These are phyloP conservation scores for Penicillium sp. DNA, from an alignment of 2,329 filamentous ascomycete genomes.

Conservation along the genomic window DNA sequence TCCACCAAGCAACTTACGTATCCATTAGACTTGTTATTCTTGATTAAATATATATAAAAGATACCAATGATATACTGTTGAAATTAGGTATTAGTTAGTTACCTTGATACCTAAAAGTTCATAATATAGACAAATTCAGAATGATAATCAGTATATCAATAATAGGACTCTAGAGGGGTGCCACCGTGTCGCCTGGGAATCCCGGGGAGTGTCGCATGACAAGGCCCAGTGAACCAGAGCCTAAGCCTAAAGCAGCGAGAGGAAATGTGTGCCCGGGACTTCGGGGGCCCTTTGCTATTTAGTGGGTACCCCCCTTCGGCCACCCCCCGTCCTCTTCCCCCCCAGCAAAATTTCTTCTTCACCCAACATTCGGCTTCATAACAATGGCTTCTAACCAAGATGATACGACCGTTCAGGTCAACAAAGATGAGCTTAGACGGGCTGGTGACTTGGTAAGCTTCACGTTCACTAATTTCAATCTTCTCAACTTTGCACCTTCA, in stretches of 20 bases:
- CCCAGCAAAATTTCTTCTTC: constrained; percentile 20
- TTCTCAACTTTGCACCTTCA: constrained; percentile 10
- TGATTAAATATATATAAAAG: background rate
- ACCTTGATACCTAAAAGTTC: background rate
- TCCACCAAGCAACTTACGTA: background rate
- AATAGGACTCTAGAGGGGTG: background rate
- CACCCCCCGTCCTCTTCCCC: constrained; percentile 18
- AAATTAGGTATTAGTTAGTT: background rate
- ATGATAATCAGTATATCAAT: background rate
- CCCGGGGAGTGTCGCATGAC: constrained; percentile 1
- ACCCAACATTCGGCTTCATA: constrained; percentile 32
- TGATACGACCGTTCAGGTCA: constrained; percentile 41
- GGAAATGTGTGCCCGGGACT: constrained; percentile 7
- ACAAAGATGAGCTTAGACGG: constrained; percentile 73
- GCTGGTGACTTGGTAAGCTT: constrained; percentile 77
- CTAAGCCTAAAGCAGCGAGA: constrained; percentile 29
- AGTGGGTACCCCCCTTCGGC: constrained; percentile 18
- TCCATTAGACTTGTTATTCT: background rate
- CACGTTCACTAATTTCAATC: constrained; percentile 8
- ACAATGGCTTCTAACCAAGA: constrained; percentile 40
- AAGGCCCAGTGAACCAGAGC: background rate
- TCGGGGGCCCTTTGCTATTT: constrained; percentile 17
- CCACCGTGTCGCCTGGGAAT: background rate
- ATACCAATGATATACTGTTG: background rate
- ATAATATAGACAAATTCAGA: background rate